Percentiles rank a stretch among this genome's conserved stretches.
Conservation (phyloP, 768 basidiomycete genomes). For the Auriculariales sp. region DNA sequence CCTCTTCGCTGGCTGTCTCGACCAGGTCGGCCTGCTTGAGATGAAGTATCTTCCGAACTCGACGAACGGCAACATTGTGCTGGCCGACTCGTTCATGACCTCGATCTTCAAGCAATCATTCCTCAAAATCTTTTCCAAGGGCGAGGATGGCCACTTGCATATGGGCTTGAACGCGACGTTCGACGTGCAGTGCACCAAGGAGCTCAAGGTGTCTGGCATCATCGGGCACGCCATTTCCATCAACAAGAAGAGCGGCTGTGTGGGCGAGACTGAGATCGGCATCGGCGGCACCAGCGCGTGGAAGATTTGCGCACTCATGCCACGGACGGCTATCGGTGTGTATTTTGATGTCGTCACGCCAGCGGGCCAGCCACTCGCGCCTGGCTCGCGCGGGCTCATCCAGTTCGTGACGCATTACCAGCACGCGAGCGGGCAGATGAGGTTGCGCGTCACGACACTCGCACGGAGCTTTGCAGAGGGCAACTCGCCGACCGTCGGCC, state of each 20-base stretch:
- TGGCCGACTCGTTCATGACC: slow-evolving; percentile 93
- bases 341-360: slow-evolving; percentile 99
- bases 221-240: slow-evolving; percentile 97
- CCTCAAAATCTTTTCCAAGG: slow-evolving; percentile 83
- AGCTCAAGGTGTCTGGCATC: slow-evolving; percentile 93
- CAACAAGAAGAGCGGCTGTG: slow-evolving; percentile 90
- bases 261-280: slow-evolving; percentile 98
- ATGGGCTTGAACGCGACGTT: slow-evolving; percentile 99
- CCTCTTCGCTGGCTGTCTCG: slow-evolving; percentile 91
- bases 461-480: slow-evolving; percentile 96
- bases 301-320: slow-evolving; percentile 87
- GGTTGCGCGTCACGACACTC: slow-evolving; percentile 93
- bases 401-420: slow-evolving; percentile 99
- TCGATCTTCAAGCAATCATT: slow-evolving; percentile 99
- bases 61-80: slow-evolving; percentile 90
- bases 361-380: slow-evolving; percentile 82
- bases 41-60: slow-evolving; percentile 95
- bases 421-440: slow-evolving; percentile 88
- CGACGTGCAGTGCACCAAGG: slow-evolving; percentile 97
- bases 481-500: slow-evolving; percentile 84
- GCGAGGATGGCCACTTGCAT: slow-evolving; percentile 77
- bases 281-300: slow-evolving; percentile 97
- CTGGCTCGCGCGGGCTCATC: slow-evolving; percentile 83
- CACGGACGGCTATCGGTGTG: slow-evolving; percentile 75
- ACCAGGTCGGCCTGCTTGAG: slow-evolving; percentile 93